Evolutionary conservation across 805 yeast species (phyloP), one percentile per base, ranked within the genome.

Genomic region (Schwanniomyces vanrijiae): DNA sequence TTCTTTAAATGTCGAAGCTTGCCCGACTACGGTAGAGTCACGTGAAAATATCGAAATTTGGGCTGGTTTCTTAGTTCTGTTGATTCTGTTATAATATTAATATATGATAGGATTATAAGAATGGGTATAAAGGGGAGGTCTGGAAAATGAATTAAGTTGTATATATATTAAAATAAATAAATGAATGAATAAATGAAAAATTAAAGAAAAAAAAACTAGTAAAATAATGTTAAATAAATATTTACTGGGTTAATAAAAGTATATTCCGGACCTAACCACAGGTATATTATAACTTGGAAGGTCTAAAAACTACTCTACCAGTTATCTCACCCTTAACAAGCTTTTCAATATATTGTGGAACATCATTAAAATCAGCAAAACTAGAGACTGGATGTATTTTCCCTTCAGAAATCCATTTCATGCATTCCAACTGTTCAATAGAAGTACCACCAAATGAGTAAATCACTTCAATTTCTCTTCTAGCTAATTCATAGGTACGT

Each of bases 401-500:
- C 3, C 80, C 80, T 39, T 53, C 49, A 2, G 62, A 51, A 25
- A 76, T 62, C 75, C 78, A 71, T 26, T 68, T 57, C 66, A 77
- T 62, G 29, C 70, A 63, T 46, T 76, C 79, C 20, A 56, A 52
- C 51, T 73, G 78, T 43, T 77, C 80, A 8, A 55, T 52, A 1
- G 75, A 68, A 11, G 68, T 66, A 20, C 82, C 82, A 29, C 80
- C 78, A 51, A 73, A 72, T 38, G 69, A 63, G 50, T 68, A 73
- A 28, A 66, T 55, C 35, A 75, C 51, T 42, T 65, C 61, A 22
- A 71, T 63, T 54, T 77, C 81, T 47, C 76, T 62, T 40, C 71
- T 49, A 11, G 77, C 76, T 45, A 75, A 54, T 3, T 64, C 64
- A 48, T 55, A 69, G 46, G 71, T 68, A 33, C 59, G 59, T 33